Conservation (phyloP, 192 early-diverging fungal genomes). For the Entomortierella beljakovae region DNA sequence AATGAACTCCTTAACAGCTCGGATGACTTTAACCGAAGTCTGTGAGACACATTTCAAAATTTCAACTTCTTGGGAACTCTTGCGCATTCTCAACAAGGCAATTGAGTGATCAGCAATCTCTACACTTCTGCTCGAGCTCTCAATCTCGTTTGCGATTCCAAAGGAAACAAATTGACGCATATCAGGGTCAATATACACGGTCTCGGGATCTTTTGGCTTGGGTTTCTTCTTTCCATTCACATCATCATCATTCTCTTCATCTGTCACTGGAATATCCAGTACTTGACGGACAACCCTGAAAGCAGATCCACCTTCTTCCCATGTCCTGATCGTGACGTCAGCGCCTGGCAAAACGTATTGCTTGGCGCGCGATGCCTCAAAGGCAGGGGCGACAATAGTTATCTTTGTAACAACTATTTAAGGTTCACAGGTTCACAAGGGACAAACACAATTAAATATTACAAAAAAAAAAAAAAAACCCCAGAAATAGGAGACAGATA, state of each 20-base stretch:
- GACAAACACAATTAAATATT: not conserved
- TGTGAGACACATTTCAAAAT: slow-evolving; percentile 60
- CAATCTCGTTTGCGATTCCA: slow-evolving; percentile 36
- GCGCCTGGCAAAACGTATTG: slow-evolving; percentile 37
- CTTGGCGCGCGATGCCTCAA: slow-evolving; percentile 61
- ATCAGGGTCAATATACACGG: slow-evolving; percentile 55
- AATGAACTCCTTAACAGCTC: slow-evolving; percentile 51
- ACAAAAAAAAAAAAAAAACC: not conserved
- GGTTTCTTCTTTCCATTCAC: slow-evolving; percentile 14
- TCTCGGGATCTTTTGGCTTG: slow-evolving; percentile 25
- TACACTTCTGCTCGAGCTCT: slow-evolving; percentile 29
- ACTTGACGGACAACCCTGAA: slow-evolving; percentile 52
- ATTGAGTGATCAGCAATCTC: slow-evolving; percentile 47
- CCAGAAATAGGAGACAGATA: not conserved
- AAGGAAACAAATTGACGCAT: slow-evolving; percentile 60
- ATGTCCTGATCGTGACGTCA: slow-evolving; percentile 45
- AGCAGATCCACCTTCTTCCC: slow-evolving; percentile 61
- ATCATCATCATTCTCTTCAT: slow-evolving; percentile 5
- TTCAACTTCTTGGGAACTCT: slow-evolving; percentile 59
- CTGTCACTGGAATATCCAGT: slow-evolving; percentile 27
- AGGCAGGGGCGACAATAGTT: slow-evolving; percentile 60
- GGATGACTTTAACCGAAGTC: slow-evolving; percentile 57
- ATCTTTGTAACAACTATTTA: slow-evolving; percentile 42
- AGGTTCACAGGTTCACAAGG: not conserved
- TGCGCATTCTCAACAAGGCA: slow-evolving; percentile 53